Evolutionary conservation across 2,329 filamentous ascomycete species (phyloP), one percentile per base, ranked within the genome.

Genomic region (Paecilomyces formosus): DNA sequence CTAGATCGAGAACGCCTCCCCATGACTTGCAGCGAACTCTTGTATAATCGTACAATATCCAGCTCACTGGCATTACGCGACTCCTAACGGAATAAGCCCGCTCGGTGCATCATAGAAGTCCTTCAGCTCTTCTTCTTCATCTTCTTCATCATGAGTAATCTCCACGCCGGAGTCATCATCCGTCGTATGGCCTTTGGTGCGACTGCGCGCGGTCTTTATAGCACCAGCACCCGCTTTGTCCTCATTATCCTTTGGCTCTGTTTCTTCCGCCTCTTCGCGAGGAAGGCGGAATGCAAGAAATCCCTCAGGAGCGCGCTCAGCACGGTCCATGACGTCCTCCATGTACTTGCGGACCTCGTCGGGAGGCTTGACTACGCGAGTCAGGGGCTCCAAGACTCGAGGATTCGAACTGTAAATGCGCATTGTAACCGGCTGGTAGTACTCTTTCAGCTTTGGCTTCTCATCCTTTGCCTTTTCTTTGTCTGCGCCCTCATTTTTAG

Each of bases 271-370:
- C 31, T 57, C 60, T 60, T 79, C 77, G 5, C 69, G 69, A 2
- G 84, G 84, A 54, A 87, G 69, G 54, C 81, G 78, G 57, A 85
- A 74, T 1, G 83, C 82, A 8, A 86, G 73, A 66, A 80, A 81
- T 4, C 80, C 79, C 58, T 80, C 78, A 3, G 82, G 81, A 0
- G 82, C 82, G 15, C 82, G 75, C 60, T 79, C 78, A 55, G 82
- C 82, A 3, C 78, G 79, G 62, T 81, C 78, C 76, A 87, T 86
- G 13, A 82, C 71, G 22, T 79, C 77, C 58, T 82, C 78, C 82
- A 85, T 84, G 63, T 82, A 78, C 61, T 76, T 77, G 60, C 78
- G 75, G 3, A 82, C 81, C 62, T 82, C 81, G 1, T 80, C 76
- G 3, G 77, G 69, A 2, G 81, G 77, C 59, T 81, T 83, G 21